Base-by-base conservation (phyloP, 805 yeast genomes). In the Brettanomyces bruxellensis region DNA sequence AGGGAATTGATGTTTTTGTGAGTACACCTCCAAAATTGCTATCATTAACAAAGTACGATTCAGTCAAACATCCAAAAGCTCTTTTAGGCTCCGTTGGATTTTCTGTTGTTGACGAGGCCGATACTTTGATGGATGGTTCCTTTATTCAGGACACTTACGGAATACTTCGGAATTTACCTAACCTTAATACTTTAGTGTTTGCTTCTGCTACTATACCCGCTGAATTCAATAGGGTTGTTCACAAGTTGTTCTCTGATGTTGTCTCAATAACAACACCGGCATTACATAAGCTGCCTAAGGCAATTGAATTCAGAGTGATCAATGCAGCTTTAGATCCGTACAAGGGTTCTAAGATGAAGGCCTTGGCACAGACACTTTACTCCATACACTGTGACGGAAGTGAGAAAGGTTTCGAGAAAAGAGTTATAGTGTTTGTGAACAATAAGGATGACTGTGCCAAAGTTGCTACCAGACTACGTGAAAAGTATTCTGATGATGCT, bases 171-270 rank as follows among this genome's bases (percentile, higher is more conserved):
- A 53, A 63, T 43, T 71, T 80, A 66, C 56, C 65, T 4, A 74
- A 76, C 49, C 65, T 84, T 38, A 71, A 69, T 41, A 84, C 86
- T 50, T 62, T 88, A 23, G 73, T 90, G 0, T 77, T 91, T 53
- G 86, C 91, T 49, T 83, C 95, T 1, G 98, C 98, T 0, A 91
- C 99, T 0, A 82, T 93, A 34, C 95, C 98, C 1, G 74, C 76
- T 30, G 81, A 78, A 48, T 87, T 89, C 58, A 81, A 82, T 47
- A 74, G 75, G 46, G 75, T 83, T 1, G 65, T 90, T 46, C 62
- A 70, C 4, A 68, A 68, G 38, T 56, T 81, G 30, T 89, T 81
- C 62, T 95, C 95, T 0, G 69, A 73, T n/a, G 70, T 79, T 13
- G 69, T 72, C 18, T 72, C 84, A 2, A 78, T 89, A 13, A 78